phyloP scores from a whole-genome alignment of 345 rosid genomes.

The Iberis pinnata region DNA sequence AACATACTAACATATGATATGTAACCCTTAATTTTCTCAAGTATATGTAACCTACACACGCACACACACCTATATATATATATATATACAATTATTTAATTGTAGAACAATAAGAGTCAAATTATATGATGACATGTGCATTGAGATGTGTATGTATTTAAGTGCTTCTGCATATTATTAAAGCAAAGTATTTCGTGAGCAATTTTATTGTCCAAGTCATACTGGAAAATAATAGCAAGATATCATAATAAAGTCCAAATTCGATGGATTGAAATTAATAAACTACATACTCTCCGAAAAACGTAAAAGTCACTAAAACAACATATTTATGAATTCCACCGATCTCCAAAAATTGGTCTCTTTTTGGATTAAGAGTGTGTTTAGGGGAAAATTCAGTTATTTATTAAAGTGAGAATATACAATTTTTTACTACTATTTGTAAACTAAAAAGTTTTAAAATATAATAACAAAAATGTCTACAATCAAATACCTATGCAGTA shows the following conservation, averaged over 20 bases:
- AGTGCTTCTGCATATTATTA: not conserved
- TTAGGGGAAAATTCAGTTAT: too few relatives aligned
- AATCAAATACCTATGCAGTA: too few relatives aligned
- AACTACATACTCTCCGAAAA: not conserved
- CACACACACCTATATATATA: not conserved
- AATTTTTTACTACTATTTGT: too few relatives aligned
- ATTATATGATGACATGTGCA: conserved; percentile 19
- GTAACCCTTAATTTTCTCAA: conserved; percentile 12
- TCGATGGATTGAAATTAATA: conserved; percentile 7
- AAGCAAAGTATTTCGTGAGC: conserved; percentile 7
- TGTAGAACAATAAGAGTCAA: conserved; percentile 24
- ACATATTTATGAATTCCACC: not conserved
- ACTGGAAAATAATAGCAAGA: not conserved
- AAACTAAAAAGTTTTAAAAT: too few relatives aligned
- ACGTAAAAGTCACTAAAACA: not conserved
- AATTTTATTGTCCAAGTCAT: conserved; percentile 2
- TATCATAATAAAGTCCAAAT: not conserved
- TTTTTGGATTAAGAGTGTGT: too few relatives aligned
- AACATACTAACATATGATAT: conserved; percentile 21
- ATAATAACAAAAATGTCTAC: too few relatives aligned
- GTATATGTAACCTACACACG: conserved; percentile 19
- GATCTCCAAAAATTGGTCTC: not conserved
- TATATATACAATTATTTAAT: not conserved
- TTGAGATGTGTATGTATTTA: not conserved
- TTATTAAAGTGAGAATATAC: too few relatives aligned